Percentiles rank a stretch among this genome's conserved stretches.
Evolutionary conservation across 352 stramenopile species (phyloP).

Genomic region (Phytophthora sp.): DNA sequence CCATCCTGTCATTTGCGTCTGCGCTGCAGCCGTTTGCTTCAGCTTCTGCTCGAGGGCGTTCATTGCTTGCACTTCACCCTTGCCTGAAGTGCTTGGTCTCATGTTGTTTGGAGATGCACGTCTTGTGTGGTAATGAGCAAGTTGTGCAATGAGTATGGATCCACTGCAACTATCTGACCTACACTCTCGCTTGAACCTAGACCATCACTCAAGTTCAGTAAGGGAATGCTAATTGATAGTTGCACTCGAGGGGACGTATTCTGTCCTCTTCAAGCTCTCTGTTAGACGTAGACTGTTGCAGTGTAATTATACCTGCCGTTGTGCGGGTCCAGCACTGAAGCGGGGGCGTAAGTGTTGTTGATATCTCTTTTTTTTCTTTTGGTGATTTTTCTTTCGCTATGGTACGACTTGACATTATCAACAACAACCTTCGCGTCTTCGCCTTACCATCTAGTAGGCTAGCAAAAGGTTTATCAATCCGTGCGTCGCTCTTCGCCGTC

Average conservation of each 20-base stretch:
- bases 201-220: constrained; percentile 15
- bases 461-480: constrained; percentile 8
- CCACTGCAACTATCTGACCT: neutral
- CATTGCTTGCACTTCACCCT: neutral
- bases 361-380: constrained; percentile 28
- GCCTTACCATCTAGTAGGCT: constrained; percentile 2
- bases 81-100: neutral
- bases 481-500: neutral
- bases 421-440: constrained; percentile 40
- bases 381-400: constrained; percentile 35
- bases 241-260: no score
- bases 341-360: no score
- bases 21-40: neutral
- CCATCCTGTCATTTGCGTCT: constrained; percentile 37
- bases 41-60: constrained; percentile 4
- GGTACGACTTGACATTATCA: constrained; percentile 61
- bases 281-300: neutral
- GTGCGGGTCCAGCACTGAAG: no score
- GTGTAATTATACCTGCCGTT: neutral
- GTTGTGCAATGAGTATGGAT: neutral
- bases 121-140: constrained; percentile 4
- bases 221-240: no score
- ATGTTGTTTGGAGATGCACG: neutral
- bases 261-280: no score
- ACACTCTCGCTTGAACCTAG: constrained; percentile 19